Conservation (phyloP, 2,329 filamentous ascomycete species). For the Colletotrichum sp. region DNA sequence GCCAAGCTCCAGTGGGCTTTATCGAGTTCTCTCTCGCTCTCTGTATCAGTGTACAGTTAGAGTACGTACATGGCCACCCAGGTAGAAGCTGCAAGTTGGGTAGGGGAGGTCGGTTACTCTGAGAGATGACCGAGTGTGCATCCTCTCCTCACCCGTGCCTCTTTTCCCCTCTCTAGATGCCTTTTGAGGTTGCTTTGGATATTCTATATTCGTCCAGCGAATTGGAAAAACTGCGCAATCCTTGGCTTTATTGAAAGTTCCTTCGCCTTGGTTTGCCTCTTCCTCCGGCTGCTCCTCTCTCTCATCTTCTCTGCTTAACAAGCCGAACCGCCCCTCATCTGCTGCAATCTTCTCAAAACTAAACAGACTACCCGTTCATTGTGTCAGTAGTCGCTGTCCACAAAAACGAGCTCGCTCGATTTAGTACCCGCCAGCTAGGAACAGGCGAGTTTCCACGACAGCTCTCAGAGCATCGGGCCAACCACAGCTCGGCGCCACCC, state of each 20-base stretch:
- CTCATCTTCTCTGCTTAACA: background rate
- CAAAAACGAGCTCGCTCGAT: background rate
- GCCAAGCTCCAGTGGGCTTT: slow-evolving; percentile 25
- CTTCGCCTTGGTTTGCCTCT: background rate
- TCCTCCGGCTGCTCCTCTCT: background rate
- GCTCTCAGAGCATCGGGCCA: slow-evolving; percentile 21
- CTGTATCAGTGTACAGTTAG: background rate
- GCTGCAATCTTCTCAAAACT: background rate
- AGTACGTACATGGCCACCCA: background rate
- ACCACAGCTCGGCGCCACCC: slow-evolving; percentile 36
- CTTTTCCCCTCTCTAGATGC: background rate
- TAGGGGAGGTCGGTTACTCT: background rate
- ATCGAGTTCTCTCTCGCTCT: background rate
- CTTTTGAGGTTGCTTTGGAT: slow-evolving; percentile 8
- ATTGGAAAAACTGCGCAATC: slow-evolving; percentile 12
- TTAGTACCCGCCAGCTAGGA: background rate
- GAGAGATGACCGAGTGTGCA: background rate
- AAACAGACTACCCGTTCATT: background rate
- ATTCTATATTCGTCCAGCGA: slow-evolving; percentile 14
- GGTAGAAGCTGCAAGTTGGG: background rate
- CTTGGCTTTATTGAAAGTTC: background rate
- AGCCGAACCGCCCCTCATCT: background rate
- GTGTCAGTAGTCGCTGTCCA: background rate
- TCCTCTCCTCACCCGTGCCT: background rate
- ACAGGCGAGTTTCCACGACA: background rate